Base-by-base conservation (phyloP, 768 basidiomycete genomes). In the Tulasnella sp. region DNA sequence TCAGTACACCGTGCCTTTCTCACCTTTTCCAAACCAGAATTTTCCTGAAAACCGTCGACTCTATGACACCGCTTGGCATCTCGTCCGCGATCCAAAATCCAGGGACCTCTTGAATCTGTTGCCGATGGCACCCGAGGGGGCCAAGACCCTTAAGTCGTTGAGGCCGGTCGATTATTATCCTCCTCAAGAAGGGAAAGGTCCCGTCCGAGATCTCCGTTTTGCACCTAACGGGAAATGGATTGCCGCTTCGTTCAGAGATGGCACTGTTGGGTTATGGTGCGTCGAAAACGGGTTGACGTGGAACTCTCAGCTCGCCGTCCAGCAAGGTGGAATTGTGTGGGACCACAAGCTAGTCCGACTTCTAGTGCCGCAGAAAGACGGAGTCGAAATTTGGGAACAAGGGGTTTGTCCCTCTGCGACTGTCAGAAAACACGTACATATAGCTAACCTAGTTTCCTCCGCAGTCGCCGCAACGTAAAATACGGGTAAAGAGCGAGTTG, bases 191-290 rank as follows among this genome's bases (percentile, higher is more conserved):
- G 93, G 94, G 84, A 86, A 88, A 77, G 93, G 91, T 6, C 89
- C 93, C 37, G 93, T 94, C 22, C 85, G 91, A 78, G 91, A 93
- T 84, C 84, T 94, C 83, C 91, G 93, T 84, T 94, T 94, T 85
- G 93, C 92, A 0, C 93, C 93, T 1, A 90, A 93, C 84, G 93
- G 93, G 31, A 91, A 89, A 84, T 93, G 89, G 83, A 84, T 94
- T 82, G 93, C 93, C 3, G 94, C 93, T 7, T 92, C 92, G 31
- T 92, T 92, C 90, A 91, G 82, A 69, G 41, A 86, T 54, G 22
- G 69, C 14, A 22, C 82, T n/a, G 75, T 40, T 40, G 78, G 80
- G 46, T 8, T 73, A 12, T 42, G 48, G 58, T 20, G 24, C 34
- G 82, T 78, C 40, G 75, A 50, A 4, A 89, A 90, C 77, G 89